phyloP scores from a whole-genome alignment of 495 filamentous ascomycete genomes.

The Aspergillus steynii region DNA sequence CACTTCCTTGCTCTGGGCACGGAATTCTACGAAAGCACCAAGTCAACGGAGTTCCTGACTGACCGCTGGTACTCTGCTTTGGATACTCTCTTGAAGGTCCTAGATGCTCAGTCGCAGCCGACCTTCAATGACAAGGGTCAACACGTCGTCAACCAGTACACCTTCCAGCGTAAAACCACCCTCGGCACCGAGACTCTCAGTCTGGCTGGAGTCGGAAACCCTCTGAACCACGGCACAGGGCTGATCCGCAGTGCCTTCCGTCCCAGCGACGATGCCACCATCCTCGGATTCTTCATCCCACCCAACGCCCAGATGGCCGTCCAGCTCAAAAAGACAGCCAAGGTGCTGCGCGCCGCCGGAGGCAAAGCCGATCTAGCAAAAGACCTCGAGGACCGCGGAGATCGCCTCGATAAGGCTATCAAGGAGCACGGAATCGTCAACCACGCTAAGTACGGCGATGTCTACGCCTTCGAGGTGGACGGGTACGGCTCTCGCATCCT shows the following conservation, averaged over 20 bases:
- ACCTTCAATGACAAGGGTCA: conserved; percentile 71
- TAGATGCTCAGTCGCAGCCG: conserved; percentile 74
- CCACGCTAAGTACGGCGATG: conserved; percentile 78
- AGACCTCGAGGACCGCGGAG: conserved; percentile 63
- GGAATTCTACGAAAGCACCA: conserved; percentile 79
- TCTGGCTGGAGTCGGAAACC: conserved; percentile 83
- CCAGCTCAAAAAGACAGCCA: conserved; percentile 76
- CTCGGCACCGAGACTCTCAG: conserved; percentile 89
- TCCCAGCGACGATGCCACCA: conserved; percentile 97
- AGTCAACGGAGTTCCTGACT: conserved; percentile 74
- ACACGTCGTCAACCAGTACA: conserved; percentile 75
- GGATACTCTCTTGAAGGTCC: conserved; percentile 66
- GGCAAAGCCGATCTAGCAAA: conserved; percentile 48
- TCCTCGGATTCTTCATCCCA: conserved; percentile 92
- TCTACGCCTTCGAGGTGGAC: conserved; percentile 97
- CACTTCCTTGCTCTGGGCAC: conserved; percentile 86
- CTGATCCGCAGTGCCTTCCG: conserved; percentile 91
- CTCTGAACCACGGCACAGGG: conserved; percentile 78
- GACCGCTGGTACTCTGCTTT: conserved; percentile 79
- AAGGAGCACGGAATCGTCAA: conserved; percentile 88
- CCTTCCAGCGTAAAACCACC: conserved; percentile 77
- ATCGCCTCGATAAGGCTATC: conserved; percentile 71
- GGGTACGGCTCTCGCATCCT: conserved; percentile 88
- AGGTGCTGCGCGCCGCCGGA: conserved; percentile 61
- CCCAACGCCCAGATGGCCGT: conserved; percentile 95